Evolutionary conservation across 139 green algal genomes (phyloP), one percentile per base, ranked within the genome.

Genomic region (Microglena sp.): DNA sequence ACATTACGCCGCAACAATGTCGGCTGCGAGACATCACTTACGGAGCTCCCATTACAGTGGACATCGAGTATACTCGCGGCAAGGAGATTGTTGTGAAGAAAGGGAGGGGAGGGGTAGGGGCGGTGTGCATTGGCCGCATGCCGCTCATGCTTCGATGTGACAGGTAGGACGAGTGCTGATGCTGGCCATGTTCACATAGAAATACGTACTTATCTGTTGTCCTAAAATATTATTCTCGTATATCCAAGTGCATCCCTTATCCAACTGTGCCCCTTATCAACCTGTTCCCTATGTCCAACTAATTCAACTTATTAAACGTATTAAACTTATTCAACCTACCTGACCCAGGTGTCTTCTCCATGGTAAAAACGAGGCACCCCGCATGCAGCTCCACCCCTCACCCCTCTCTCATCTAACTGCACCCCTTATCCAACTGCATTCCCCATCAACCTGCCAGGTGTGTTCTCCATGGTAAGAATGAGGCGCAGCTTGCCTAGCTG

Each of bases 1-100:
- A 86, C 54, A 95, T 98, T 64, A 99, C 88, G 0, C 94, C 94
- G 21, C 95, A 99, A 74, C 84, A 97, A 77, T 99, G 92, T 81
- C 81, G 94, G 18, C 79, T 98, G 72, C 70, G 91, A 0, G 91
- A 97, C 77, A 92, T 95, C 71, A 97, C 90, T 24, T 99, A 99
- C 62, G 85, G 91, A 2, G 94, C 94, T 1, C 91, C 91, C 53
- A 90, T 99, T 75, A 92, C 67, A 2, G 94, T 99, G 63, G 94
- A 99, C 70, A 80, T 99, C 6, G 94, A 99, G 83, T 99, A 98
- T 84, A 98, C 88, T 33, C 77, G 91, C 3, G 63, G 32, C 34
- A 94, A 70, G 59, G 89, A 94, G 70, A 89, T 97, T 15, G 82
- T 98, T n/a, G 77, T 92, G 3, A 81, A 84, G 44, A 84, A 84